These are phyloP conservation scores for Nakaseomyces nivariensis DNA, from an alignment of 1,139 yeast species.

Conservation along the genomic window DNA sequence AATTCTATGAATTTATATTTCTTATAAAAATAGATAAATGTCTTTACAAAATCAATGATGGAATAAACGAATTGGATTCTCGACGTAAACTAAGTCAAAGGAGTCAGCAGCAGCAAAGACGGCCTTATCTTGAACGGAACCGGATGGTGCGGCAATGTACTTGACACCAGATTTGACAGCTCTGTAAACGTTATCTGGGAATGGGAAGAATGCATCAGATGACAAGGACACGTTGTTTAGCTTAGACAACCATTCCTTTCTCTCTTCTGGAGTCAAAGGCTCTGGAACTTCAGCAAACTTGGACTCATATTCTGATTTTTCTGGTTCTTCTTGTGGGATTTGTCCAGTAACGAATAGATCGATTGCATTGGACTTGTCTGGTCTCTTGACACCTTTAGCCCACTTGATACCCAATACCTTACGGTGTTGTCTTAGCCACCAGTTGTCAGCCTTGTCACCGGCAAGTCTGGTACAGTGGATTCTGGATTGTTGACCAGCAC, in stretches of 20 bases:
- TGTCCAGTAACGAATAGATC: conserved; percentile 87
- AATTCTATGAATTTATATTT: not conserved
- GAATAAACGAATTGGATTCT: conserved; percentile 94
- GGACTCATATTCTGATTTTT: conserved; percentile 81
- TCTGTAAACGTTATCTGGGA: conserved; percentile 97
- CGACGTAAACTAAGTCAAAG: conserved; percentile 77
- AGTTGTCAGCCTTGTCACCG: conserved; percentile 97
- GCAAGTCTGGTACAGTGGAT: conserved; percentile 98
- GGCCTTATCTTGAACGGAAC: conserved; percentile 95
- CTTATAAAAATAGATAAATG: not conserved
- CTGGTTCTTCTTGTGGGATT: conserved; percentile 87
- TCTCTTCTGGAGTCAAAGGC: conserved; percentile 76
- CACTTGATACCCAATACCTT: conserved; percentile 84
- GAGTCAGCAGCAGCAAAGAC: conserved; percentile 94
- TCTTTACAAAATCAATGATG: conserved; percentile 53
- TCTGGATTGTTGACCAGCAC: conserved; percentile 99
- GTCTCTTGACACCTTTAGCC: conserved; percentile 98
- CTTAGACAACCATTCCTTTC: conserved; percentile 75
- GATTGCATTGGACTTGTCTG: conserved; percentile 96
- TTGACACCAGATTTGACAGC: conserved; percentile 95
- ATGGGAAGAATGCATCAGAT: conserved; percentile 98
- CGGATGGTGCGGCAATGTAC: conserved; percentile 92
- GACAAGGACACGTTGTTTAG: conserved; percentile 80
- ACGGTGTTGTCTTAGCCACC: conserved; percentile 99
- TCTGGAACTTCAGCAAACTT: conserved; percentile 76